A percentile compares a stretch with the other conserved stretches of the same genome.
Conservation (phyloP, 345 rosid species). For the Arabidopsis arenosa region DNA sequence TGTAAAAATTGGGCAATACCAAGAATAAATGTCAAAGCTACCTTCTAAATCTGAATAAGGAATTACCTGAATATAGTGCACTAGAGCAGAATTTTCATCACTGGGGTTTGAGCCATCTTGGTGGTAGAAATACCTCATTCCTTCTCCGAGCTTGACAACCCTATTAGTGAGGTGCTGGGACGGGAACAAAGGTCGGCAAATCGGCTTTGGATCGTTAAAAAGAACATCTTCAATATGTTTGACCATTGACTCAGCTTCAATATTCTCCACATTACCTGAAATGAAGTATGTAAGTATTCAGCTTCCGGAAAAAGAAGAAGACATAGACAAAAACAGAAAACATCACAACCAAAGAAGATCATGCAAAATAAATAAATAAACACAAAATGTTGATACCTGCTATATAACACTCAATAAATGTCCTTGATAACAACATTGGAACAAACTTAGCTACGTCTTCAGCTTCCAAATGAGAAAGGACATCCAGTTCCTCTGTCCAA, state of each 20-base stretch:
- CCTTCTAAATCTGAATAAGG: conserved; percentile 9
- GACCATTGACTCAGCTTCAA: conserved; percentile 75
- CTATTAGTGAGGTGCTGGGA: conserved; percentile 84
- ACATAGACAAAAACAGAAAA: conserved; percentile 1
- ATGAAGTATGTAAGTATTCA: conserved; percentile 18
- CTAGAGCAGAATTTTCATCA: conserved; percentile 80
- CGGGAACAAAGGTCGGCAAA: conserved; percentile 72
- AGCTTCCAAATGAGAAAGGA: conserved; percentile 61
- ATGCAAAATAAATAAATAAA: background rate
- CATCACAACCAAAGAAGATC: conserved; percentile 1
- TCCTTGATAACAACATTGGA: conserved; percentile 76
- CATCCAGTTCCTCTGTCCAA: conserved; percentile 76
- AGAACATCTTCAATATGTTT: conserved; percentile 65
- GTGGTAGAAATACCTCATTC: conserved; percentile 61
- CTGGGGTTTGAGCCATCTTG: conserved; percentile 76
- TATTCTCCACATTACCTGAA: conserved; percentile 74
- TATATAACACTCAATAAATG: conserved; percentile 77
- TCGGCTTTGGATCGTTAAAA: conserved; percentile 62
- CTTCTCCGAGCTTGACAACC: conserved; percentile 72
- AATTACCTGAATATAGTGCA: conserved; percentile 90
- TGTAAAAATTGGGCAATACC: background rate
- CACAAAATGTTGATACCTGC: conserved; percentile 55
- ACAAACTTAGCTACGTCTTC: conserved; percentile 76
- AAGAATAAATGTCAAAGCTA: conserved; percentile 6
- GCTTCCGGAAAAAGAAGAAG: conserved; percentile 2